Base-by-base conservation (phyloP, 1,284 basidiomycete genomes). In the Cryptococcus wingfieldii region DNA sequence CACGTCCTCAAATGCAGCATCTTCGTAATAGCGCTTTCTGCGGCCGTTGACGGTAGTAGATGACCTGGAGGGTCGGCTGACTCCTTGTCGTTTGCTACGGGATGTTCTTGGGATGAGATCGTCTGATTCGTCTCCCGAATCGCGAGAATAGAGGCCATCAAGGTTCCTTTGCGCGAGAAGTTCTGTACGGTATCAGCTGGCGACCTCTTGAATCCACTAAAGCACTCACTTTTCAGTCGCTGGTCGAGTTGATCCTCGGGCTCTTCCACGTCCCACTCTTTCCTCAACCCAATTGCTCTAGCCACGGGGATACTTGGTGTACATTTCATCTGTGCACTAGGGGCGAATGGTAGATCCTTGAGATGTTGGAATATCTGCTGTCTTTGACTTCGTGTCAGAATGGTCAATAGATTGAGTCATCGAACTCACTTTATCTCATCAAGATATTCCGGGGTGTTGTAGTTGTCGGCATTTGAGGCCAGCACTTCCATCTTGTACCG, bases 401-500 rank as follows among this genome's bases (percentile, higher is more conserved):
- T 16, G n/a, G 19, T 27, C 23, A 19, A 9, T 18, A 31, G 7
- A 19, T 8, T 27, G 39, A 31, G n/a, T 25, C 14, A 42, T 37
- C n/a, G 23, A 18, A 47, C 31, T 25, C 38, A 53, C 49, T 86
- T 84, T 50, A 95, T 85, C 57, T 82, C 82, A 56, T 95, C 86
- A n/a, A 98, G 77, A 44, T 90, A 90, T 66, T 92, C 87, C 64
- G 83, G 84, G 54, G 87, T 77, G 73, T 98, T 98, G 69, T 89
- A 78, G 72, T 98, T 91, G 59, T 96, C 92, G 87, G 96, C 90
- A 70, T 96, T 97, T 63, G 88, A 97, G 58, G 82, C 82, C 8
- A 86, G 83, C 4, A 98, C 93, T 68, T 97, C 92, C 37, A 98
- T 81, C 65, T 94, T 83, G 78, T 94, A 98, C 54, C 92, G 82